Base-by-base conservation (phyloP, 768 basidiomycete species). In the Lentinula sp. region DNA sequence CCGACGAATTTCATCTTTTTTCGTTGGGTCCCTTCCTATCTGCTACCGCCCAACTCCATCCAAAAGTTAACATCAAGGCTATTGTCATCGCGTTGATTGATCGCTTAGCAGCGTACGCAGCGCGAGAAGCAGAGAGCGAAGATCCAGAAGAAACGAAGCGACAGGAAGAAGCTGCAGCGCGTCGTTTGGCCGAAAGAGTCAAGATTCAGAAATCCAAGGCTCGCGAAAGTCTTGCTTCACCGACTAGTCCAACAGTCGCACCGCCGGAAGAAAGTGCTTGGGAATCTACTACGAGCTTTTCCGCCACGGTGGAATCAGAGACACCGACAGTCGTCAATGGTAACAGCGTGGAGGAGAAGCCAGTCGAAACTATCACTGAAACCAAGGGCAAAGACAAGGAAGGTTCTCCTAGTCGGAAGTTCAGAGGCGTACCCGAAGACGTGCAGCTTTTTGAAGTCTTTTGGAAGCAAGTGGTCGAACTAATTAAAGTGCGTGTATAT, bases 51-150 rank as follows among this genome's bases (percentile, higher is more conserved):
- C 94, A 95, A 65, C 82, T 98, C 2, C 97, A 99, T 70, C 95
- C 95, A 54, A 93, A 96, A 70, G 97, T 98, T 68, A 97, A 97
- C 75, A 98, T 98, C 77, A 98, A 99, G 75, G 84, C 90, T 64
- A 98, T 99, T 65, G 97, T 98, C 59, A 99, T 99, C 54, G 93
- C 96, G 0, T 82, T 99, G 32, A 97, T 99, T 66, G 97, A 99
- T 74, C 86, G 96, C 13, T 79, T 99, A 11, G 97, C 97, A 0
- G 87, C 94, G 1, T 98, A 95, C 68, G 97, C 97, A 49, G 96
- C 97, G 1, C 85, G 96, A 2, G 97, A 99, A 74, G 95, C 97
- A 0, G 97, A 99, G 78, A 96, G 77, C 66, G 97, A 98, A 70
- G 89, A 93, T 66, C 94, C 95, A 0, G 96, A 97, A 65, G 95